Base-by-base conservation (phyloP, 306 rosid genomes). In the Dryas drummondii region DNA sequence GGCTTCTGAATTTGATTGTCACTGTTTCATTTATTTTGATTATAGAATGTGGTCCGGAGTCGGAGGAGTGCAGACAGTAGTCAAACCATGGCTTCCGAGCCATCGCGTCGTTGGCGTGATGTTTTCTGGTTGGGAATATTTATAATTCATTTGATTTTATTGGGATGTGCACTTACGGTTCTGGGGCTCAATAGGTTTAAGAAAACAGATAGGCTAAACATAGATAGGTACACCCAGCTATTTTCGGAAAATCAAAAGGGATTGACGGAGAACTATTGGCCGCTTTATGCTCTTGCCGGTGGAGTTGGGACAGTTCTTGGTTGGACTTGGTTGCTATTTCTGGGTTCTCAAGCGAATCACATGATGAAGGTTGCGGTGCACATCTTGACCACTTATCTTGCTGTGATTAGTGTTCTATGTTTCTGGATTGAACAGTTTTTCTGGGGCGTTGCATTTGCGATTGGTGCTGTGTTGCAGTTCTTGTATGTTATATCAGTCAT, bases 331-430 rank as follows among this genome's bases (percentile, higher is more conserved):
- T 80, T 91, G 88, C 72, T 89, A 67, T 75, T 92, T 54, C 82
- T 92, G 73, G 92, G 97, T 58, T 91, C 97, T 17, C 87, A 84
- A 10, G 93, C 90, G 3, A 85, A 76, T 63, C 87, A 88, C 41
- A 91, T 88, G 90, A 90, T 94, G 97, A 94, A 92, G 85, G 85
- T 94, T 72, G 82, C 97, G 15, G 99, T 92, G 46, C 99, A 94
- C 82, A 88, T 94, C 77, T 89, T 94, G 85, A 91, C 97, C 47
- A 91, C 97, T 6, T 94, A 90, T 78, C 98, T 92, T 73, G 96
- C 97, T 66, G 97, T 94, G 63, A 82, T 94, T 75, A 90, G 99
- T 81, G 99, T 94, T 79, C 85, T 92, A 83, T 92, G 90, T 77
- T 94, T 94, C 71, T 94, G 97, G 99, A 90, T 89, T 19, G 70